These are phyloP conservation scores for Kitagawia praeruptora DNA, from an alignment of 129 eudicot genomes.

Conservation along the genomic window DNA sequence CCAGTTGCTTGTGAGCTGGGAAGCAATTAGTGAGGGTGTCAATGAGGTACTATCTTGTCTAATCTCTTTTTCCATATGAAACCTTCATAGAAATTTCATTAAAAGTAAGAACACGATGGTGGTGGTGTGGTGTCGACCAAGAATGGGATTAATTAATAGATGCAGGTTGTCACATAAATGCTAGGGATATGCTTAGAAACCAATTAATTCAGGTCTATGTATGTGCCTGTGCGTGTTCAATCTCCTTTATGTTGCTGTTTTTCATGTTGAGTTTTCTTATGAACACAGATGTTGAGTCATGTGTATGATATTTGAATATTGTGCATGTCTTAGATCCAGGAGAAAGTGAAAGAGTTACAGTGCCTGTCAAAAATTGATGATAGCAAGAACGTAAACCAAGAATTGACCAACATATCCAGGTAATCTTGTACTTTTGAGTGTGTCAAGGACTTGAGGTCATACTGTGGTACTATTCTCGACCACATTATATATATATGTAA, in stretches of 20 bases:
- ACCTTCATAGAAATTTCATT: background rate
- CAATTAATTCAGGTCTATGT: background rate
- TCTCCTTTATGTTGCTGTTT: background rate
- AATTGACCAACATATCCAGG: conserved; percentile 37
- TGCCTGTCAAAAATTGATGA: conserved; percentile 26
- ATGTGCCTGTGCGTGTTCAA: background rate
- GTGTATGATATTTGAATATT: conserved; percentile 4
- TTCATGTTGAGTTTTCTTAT: conserved; percentile 3
- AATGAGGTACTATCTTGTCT: conserved; percentile 38
- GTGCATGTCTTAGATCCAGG: conserved; percentile 43
- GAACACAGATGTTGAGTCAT: background rate
- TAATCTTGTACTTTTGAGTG: conserved; percentile 17
- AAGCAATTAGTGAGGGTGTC: conserved; percentile 39
- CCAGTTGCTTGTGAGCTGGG: conserved; percentile 65
- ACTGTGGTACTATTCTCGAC: background rate
- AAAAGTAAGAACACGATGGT: background rate
- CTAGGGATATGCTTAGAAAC: background rate
- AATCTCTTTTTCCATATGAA: background rate
- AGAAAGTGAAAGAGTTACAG: conserved; percentile 68
- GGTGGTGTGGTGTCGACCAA: background rate
- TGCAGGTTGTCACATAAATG: background rate
- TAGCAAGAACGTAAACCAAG: conserved; percentile 24
- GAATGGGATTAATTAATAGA: background rate
- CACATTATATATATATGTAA: background rate
- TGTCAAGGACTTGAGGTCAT: background rate